These are phyloP conservation scores for Prunus padus DNA, from an alignment of 306 rosid genomes.

Conservation along the genomic window DNA sequence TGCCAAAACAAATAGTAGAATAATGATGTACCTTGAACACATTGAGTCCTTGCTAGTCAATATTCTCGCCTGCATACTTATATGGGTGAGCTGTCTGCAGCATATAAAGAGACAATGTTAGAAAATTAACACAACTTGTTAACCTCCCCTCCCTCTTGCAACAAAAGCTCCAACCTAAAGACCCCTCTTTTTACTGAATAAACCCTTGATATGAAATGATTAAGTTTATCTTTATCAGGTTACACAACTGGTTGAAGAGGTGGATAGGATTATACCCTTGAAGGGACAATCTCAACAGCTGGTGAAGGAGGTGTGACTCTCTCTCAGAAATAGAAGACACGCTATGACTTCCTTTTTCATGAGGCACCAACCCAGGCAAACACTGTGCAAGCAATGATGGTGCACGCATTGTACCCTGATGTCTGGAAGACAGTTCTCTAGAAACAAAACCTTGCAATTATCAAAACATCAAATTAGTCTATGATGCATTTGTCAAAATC, in stretches of 20 bases:
- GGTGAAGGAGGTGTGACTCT: conserved; percentile 68
- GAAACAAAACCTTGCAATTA: conserved; percentile 4
- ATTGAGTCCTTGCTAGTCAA: conserved; percentile 61
- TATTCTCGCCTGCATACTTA: conserved; percentile 72
- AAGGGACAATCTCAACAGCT: conserved; percentile 92
- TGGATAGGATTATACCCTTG: conserved; percentile 54
- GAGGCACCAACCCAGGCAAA: conserved; percentile 72
- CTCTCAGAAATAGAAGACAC: conserved; percentile 58
- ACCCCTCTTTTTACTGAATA: background rate
- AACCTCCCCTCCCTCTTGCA: background rate
- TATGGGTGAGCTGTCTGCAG: conserved; percentile 65
- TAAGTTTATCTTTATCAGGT: background rate
- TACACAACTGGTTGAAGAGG: background rate
- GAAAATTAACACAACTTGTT: background rate
- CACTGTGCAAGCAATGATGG: conserved; percentile 89
- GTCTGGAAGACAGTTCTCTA: background rate
- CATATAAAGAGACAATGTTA: background rate
- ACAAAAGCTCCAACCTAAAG: background rate
- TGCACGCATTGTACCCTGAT: conserved; percentile 63
- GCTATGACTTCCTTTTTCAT: conserved; percentile 67
- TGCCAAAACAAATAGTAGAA: background rate
- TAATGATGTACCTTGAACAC: conserved; percentile 57
- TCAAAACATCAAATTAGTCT: background rate
- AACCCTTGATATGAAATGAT: background rate
- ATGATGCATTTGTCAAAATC: background rate